Conservation (phyloP, 768 basidiomycete species). For the Pulveroboletus sp. region DNA sequence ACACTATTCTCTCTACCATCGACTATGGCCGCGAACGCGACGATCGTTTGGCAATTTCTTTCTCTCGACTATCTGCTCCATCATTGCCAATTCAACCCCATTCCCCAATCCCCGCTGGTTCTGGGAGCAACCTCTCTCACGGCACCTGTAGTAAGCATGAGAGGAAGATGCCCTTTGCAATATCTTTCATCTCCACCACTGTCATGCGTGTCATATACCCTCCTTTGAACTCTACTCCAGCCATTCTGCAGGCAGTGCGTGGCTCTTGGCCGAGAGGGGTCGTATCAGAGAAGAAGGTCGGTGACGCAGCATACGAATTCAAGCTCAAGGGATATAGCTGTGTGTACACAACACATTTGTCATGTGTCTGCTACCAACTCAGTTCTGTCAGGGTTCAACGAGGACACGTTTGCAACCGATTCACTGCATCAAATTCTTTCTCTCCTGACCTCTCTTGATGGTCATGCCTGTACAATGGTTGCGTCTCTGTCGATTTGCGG, state of each 20-base stretch:
- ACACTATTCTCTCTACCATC: slow-evolving; percentile 61
- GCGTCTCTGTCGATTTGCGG: slow-evolving; percentile 70
- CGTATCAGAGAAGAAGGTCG: slow-evolving; percentile 73
- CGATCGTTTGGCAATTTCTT: slow-evolving; percentile 68
- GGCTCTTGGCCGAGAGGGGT: slow-evolving; percentile 80
- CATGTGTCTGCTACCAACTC: slow-evolving; percentile 16
- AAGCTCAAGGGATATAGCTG: slow-evolving; percentile 81
- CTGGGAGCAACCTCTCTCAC: slow-evolving; percentile 37
- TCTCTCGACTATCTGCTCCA: slow-evolving; percentile 48
- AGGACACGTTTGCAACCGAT: slow-evolving; percentile 72
- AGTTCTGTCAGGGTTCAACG: slow-evolving; percentile 62
- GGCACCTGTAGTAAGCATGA: slow-evolving; percentile 29
- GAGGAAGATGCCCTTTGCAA: slow-evolving; percentile 57
- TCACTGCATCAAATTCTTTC: slow-evolving; percentile 70
- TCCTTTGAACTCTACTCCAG: slow-evolving; percentile 74
- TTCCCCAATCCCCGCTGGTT: slow-evolving; percentile 39
- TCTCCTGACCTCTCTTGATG: slow-evolving; percentile 63
- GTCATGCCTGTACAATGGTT: slow-evolving; percentile 63
- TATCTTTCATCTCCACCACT: slow-evolving; percentile 70
- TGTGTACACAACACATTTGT: slow-evolving; percentile 33
- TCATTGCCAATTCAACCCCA: slow-evolving; percentile 37
- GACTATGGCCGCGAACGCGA: slow-evolving; percentile 79
- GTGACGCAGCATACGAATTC: slow-evolving; percentile 71
- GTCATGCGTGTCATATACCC: slow-evolving; percentile 71
- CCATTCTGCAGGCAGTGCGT: slow-evolving; percentile 76